Evolutionary conservation across 371 early-diverging fungal genomes (phyloP).

Genomic region (Mortierella polycephala): DNA sequence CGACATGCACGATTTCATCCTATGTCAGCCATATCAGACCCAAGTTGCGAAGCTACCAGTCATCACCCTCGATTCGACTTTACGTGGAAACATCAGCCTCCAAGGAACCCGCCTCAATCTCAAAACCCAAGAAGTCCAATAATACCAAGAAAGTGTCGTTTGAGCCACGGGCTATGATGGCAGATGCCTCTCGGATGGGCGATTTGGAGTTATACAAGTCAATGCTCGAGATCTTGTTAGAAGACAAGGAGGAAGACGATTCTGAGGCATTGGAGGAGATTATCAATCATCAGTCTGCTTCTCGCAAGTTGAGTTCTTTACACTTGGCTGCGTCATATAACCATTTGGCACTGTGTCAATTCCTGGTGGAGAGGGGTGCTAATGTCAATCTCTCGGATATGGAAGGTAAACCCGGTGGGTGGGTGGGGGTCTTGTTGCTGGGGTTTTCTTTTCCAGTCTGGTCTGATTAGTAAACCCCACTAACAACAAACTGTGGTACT

Average conservation of each 20-base stretch:
- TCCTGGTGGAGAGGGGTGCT: constrained; percentile 57
- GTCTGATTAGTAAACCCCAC: background rate
- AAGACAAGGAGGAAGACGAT: constrained; percentile 30
- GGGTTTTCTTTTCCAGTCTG: background rate
- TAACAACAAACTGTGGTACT: background rate
- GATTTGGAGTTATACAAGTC: constrained; percentile 41
- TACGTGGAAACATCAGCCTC: constrained; percentile 6
- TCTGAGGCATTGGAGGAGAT: constrained; percentile 28
- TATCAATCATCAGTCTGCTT: constrained; percentile 51
- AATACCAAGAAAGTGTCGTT: constrained; percentile 50
- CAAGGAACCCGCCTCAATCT: constrained; percentile 6
- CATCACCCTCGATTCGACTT: constrained; percentile 45
- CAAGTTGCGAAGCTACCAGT: constrained; percentile 46
- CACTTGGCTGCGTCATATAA: constrained; percentile 70
- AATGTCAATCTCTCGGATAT: constrained; percentile 62
- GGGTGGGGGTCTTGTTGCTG: background rate
- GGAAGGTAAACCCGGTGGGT: constrained; percentile 44
- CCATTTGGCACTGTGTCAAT: constrained; percentile 58
- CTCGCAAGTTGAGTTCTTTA: constrained; percentile 60
- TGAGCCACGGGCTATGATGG: constrained; percentile 52
- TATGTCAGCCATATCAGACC: constrained; percentile 37
- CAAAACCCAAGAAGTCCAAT: constrained; percentile 14
- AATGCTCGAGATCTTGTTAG: constrained; percentile 11
- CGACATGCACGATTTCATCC: background rate
- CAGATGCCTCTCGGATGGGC: constrained; percentile 53